These are phyloP conservation scores for Phytophthora foliorum DNA, from an alignment of 352 stramenopile species.

Conservation along the genomic window DNA sequence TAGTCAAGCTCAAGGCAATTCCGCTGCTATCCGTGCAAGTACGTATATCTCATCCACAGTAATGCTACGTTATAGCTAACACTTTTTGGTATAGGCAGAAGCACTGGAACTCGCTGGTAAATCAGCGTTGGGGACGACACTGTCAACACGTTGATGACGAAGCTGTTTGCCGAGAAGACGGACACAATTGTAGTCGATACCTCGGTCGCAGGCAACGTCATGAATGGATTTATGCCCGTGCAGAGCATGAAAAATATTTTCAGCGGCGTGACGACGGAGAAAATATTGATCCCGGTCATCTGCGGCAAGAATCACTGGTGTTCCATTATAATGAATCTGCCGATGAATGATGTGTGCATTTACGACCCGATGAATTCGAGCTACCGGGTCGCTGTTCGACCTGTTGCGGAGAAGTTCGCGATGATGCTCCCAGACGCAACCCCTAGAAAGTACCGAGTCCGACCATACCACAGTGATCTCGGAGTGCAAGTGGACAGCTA, in stretches of 20 bases:
- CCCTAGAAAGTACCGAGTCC: background rate
- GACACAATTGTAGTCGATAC: too few relatives aligned
- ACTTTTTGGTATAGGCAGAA: background rate
- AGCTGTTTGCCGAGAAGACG: too few relatives aligned
- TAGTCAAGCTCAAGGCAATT: background rate
- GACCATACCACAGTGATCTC: background rate
- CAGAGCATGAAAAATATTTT: background rate
- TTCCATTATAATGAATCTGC: slow-evolving; percentile 2
- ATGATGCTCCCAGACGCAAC: background rate
- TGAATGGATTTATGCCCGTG: background rate
- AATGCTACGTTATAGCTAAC: background rate
- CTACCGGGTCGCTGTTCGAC: background rate
- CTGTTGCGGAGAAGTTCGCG: background rate
- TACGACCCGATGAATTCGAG: slow-evolving; percentile 1
- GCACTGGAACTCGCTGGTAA: background rate
- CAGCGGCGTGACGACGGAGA: background rate
- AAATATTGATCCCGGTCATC: background rate
- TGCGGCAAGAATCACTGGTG: slow-evolving; percentile 3
- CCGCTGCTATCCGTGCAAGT: slow-evolving; percentile 5
- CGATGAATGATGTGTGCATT: background rate
- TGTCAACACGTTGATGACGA: too few relatives aligned
- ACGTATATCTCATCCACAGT: background rate
- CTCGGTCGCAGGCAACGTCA: too few relatives aligned
- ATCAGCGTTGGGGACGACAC: too few relatives aligned
- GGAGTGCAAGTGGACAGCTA: slow-evolving; percentile 3